Evolutionary conservation across 495 filamentous ascomycete genomes (phyloP).

Genomic region (Sphaerosporella brunnea): DNA sequence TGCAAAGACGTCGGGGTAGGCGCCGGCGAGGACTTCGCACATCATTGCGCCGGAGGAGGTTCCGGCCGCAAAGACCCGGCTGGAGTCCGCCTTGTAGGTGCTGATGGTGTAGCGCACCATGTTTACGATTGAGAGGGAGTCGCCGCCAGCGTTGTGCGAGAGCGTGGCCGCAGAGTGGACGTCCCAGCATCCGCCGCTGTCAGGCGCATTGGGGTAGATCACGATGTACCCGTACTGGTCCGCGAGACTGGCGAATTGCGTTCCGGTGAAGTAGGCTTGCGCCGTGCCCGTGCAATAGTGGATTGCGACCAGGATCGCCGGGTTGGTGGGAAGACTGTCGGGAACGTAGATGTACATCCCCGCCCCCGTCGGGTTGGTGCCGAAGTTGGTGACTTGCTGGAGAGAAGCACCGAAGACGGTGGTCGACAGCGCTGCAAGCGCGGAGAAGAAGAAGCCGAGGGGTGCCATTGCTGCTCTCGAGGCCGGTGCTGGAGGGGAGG

Average conservation of each 20-base stretch:
- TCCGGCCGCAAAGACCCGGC: constrained; percentile 29
- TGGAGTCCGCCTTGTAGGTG: constrained; percentile 34
- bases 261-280: constrained; percentile 32
- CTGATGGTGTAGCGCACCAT: constrained; percentile 40
- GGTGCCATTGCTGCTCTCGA: too few species aligned
- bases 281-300: constrained; percentile 42
- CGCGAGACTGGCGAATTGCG: constrained; percentile 33
- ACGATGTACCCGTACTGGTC: constrained; percentile 40
- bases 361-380: constrained; percentile 7
- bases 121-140: constrained; percentile 41
- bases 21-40: constrained; percentile 34
- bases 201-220: constrained; percentile 37
- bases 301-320: constrained; percentile 37
- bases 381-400: constrained; percentile 5
- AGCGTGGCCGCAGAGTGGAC: constrained; percentile 37
- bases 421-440: too few species aligned
- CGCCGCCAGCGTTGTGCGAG: constrained; percentile 40
- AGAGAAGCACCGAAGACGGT: not conserved
- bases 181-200: constrained; percentile 39
- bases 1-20: constrained; percentile 37
- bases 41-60: constrained; percentile 41
- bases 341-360: constrained; percentile 28
- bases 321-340: constrained; percentile 34
- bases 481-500: too few species aligned
- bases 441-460: too few species aligned